Percentiles rank a stretch among this genome's conserved stretches.
These are phyloP conservation scores for Takashimella tepidaria DNA, from an alignment of 1,284 basidiomycete species.

Conservation along the genomic window DNA sequence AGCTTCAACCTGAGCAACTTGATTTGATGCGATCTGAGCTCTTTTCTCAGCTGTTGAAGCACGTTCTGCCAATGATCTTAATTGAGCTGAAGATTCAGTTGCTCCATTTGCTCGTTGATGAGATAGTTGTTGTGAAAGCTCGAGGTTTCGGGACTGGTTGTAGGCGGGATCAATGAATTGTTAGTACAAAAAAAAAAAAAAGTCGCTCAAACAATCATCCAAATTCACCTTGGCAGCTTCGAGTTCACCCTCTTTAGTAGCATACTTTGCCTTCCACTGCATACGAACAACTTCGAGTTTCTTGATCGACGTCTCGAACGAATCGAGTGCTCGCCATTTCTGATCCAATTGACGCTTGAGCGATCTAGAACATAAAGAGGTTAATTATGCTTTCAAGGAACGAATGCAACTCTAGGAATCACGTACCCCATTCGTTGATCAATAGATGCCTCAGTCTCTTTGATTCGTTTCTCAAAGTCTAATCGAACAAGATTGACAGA, in stretches of 20 bases:
- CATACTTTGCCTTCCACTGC: slow-evolving; percentile 79
- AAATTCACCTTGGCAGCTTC: slow-evolving; percentile 68
- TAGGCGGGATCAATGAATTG: not conserved
- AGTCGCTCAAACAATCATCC: not conserved
- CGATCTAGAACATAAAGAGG: no score
- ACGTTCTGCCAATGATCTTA: slow-evolving; percentile 64
- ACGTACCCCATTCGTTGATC: slow-evolving; percentile 47
- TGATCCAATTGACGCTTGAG: slow-evolving; percentile 83
- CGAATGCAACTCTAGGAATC: no score
- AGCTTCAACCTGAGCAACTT: slow-evolving; percentile 74
- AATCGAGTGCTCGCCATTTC: slow-evolving; percentile 88
- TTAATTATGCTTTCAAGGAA: no score
- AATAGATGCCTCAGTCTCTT: slow-evolving; percentile 63
- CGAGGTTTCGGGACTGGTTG: slow-evolving; percentile 69
- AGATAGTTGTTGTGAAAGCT: slow-evolving; percentile 69
- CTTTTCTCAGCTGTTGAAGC: slow-evolving; percentile 77
- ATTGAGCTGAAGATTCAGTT: slow-evolving; percentile 54
- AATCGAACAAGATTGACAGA: slow-evolving; percentile 73
- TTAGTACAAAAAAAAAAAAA: not conserved
- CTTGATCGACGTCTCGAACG: slow-evolving; percentile 84
- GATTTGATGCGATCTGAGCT: slow-evolving; percentile 71
- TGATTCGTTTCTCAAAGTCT: slow-evolving; percentile 79
- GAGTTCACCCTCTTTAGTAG: slow-evolving; percentile 78
- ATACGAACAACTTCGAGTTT: slow-evolving; percentile 73
- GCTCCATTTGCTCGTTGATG: slow-evolving; percentile 23